Conservation (phyloP, 495 filamentous ascomycete genomes). For the Penicillium desertorum region DNA sequence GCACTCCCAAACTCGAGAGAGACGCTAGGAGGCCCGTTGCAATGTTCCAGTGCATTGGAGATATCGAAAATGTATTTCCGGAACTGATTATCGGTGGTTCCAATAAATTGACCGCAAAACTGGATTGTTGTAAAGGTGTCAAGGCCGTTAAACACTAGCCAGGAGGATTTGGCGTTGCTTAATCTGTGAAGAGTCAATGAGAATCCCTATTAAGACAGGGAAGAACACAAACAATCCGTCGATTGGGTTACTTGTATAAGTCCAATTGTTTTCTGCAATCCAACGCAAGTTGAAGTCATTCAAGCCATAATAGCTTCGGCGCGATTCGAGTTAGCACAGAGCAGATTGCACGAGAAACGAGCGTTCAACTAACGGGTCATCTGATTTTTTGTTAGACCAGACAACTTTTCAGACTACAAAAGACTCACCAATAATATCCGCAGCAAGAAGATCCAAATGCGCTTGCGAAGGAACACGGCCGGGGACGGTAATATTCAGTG, state of each 20-base stretch:
- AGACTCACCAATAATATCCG: slow-evolving; percentile 47
- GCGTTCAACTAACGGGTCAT: slow-evolving; percentile 43
- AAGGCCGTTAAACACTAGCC: slow-evolving; percentile 63
- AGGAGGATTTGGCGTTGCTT: slow-evolving; percentile 38
- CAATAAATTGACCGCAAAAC: slow-evolving; percentile 61
- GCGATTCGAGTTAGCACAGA: slow-evolving; percentile 6
- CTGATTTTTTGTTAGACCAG: slow-evolving; percentile 21
- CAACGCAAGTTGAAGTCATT: slow-evolving; percentile 65
- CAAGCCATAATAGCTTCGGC: slow-evolving; percentile 48
- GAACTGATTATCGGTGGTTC: slow-evolving; percentile 68
- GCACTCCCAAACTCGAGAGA: slow-evolving; percentile 59
- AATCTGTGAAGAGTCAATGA: slow-evolving; percentile 22
- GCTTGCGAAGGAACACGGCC: slow-evolving; percentile 62
- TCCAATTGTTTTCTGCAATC: slow-evolving; percentile 62
- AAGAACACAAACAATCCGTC: slow-evolving; percentile 42
- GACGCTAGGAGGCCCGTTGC: slow-evolving; percentile 40
- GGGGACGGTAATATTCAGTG: slow-evolving; percentile 55
- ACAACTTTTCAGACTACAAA: neutral
- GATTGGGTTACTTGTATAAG: slow-evolving; percentile 56
- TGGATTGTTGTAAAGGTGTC: slow-evolving; percentile 65
- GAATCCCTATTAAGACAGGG: neutral
- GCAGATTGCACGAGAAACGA: slow-evolving; percentile 20
- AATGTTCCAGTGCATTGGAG: slow-evolving; percentile 48
- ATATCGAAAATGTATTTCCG: slow-evolving; percentile 70
- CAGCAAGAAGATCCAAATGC: slow-evolving; percentile 59